These are phyloP conservation scores for Hypoxylon intermedium DNA, from an alignment of 495 filamentous ascomycete species.

Conservation along the genomic window DNA sequence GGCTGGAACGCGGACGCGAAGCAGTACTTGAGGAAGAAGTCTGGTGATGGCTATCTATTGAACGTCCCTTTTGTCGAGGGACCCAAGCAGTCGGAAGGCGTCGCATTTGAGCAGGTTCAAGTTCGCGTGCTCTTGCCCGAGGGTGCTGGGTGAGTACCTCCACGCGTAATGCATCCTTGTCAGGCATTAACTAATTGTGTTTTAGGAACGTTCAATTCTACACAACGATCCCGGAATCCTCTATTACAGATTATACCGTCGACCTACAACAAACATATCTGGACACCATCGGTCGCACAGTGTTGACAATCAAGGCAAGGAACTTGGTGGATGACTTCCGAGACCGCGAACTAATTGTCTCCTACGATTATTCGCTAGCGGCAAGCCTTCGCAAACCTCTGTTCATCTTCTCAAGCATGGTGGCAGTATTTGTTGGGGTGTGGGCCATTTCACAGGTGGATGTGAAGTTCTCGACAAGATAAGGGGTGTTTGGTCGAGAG, in stretches of 20 bases:
- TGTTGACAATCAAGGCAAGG: slow-evolving; percentile 77
- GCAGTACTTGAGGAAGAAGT: slow-evolving; percentile 72
- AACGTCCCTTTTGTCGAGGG: slow-evolving; percentile 97
- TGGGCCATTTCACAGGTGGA: slow-evolving; percentile 83
- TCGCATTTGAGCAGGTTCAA: slow-evolving; percentile 82
- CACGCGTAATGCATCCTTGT: slow-evolving; percentile 7
- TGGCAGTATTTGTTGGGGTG: slow-evolving; percentile 74
- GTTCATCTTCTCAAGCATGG: slow-evolving; percentile 75
- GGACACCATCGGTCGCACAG: slow-evolving; percentile 89
- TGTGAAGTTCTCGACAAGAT: slow-evolving; percentile 53
- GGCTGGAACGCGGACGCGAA: slow-evolving; percentile 90
- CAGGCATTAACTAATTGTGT: slow-evolving; percentile 36
- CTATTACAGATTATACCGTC: slow-evolving; percentile 63
- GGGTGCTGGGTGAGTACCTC: slow-evolving; percentile 77
- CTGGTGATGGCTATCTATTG: slow-evolving; percentile 75
- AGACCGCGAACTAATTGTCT: slow-evolving; percentile 79
- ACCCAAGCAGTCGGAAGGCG: slow-evolving; percentile 79
- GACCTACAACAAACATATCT: slow-evolving; percentile 76
- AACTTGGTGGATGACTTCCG: slow-evolving; percentile 89
- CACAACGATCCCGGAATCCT: slow-evolving; percentile 65
- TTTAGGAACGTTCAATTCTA: slow-evolving; percentile 71
- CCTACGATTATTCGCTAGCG: slow-evolving; percentile 81
- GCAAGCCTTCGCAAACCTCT: slow-evolving; percentile 87
- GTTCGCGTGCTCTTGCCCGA: slow-evolving; percentile 88
- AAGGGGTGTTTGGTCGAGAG: slow-evolving; percentile 18